phyloP scores from a whole-genome alignment of 106 monocot genomes.

The Iris macrosiphon region DNA sequence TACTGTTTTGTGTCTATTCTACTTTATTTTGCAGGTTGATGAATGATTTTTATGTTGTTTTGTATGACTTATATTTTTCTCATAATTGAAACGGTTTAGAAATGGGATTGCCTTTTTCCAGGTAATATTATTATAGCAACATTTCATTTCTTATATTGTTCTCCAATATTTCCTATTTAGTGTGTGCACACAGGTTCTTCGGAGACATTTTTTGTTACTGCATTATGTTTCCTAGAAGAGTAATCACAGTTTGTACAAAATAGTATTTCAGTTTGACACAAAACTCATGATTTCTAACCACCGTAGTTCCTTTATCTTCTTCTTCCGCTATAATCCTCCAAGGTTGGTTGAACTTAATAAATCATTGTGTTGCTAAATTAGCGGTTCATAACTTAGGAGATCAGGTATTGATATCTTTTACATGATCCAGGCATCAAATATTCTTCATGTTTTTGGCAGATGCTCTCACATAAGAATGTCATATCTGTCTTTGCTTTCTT shows the following conservation, averaged over 20 bases:
- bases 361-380: no score
- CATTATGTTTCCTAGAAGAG: not conserved
- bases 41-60: no score
- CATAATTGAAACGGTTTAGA: no score
- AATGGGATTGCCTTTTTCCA: no score
- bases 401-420: not conserved
- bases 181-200: no score
- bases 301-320: no score
- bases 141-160: no score
- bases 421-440: constrained; percentile 2
- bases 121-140: no score
- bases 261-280: not conserved
- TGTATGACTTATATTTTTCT: no score
- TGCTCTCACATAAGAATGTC: not conserved
- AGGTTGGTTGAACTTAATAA: constrained; percentile 1
- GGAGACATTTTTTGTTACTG: not conserved
- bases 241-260: not conserved
- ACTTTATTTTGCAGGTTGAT: no score
- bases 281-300: not conserved
- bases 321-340: not conserved
- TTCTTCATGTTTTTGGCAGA: constrained; percentile 1
- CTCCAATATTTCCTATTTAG: no score
- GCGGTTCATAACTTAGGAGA: not conserved
- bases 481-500: not conserved
- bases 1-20: no score